These are phyloP conservation scores for Starmera quercuum DNA, from an alignment of 805 yeast genomes.

Conservation along the genomic window DNA sequence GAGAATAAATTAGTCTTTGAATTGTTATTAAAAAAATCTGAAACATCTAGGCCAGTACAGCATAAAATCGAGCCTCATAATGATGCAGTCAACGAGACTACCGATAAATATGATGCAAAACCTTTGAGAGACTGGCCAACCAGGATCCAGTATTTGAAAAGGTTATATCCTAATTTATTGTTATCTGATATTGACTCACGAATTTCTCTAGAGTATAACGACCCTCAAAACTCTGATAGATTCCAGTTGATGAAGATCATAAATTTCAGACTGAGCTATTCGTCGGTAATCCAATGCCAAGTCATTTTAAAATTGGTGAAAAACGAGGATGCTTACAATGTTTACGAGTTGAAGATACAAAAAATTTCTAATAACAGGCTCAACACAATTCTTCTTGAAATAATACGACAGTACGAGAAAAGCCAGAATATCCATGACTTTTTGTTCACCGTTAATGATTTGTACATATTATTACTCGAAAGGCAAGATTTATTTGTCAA, in stretches of 20 bases:
- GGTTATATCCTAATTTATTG: constrained; percentile 15
- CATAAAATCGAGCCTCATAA: constrained; percentile 5
- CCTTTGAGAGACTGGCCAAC: constrained; percentile 16
- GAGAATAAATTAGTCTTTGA: constrained; percentile 8
- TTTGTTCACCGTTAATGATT: constrained; percentile 9
- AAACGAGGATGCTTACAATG: constrained; percentile 6
- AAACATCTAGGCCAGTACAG: background rate
- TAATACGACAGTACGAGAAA: constrained; percentile 3
- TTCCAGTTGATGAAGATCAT: constrained; percentile 13
- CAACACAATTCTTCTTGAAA: constrained; percentile 9
- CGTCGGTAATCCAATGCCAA: constrained; percentile 6
- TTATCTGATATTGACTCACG: constrained; percentile 9
- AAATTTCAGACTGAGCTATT: constrained; percentile 8
- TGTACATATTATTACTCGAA: background rate
- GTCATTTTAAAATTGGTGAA: constrained; percentile 9
- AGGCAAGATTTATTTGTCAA: background rate
- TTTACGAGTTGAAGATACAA: constrained; percentile 4
- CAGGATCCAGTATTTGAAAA: constrained; percentile 13
- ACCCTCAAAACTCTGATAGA: background rate
- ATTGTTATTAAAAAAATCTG: constrained; percentile 5
- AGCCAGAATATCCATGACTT: constrained; percentile 16
- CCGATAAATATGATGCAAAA: constrained; percentile 7
- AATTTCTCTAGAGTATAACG: constrained; percentile 9
- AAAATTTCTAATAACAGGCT: constrained; percentile 16
- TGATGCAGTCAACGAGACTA: background rate